phyloP scores from a whole-genome alignment of 345 rosid genomes.

The Excoecaria cochinchinensis region DNA sequence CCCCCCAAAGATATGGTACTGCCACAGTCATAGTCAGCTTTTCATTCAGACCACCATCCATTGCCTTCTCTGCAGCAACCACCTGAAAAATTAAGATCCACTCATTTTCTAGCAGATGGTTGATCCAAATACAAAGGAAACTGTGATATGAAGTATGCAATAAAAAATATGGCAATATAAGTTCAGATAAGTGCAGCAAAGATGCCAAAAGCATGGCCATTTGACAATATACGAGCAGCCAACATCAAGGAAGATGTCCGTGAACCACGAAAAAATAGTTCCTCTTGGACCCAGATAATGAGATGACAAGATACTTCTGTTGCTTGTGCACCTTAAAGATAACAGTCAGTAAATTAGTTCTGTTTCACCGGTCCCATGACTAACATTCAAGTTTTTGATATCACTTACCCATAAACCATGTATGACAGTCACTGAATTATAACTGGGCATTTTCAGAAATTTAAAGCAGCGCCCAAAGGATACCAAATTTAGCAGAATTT shows the following conservation, averaged over 20 bases:
- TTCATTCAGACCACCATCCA: conserved; percentile 79
- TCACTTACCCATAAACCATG: too few relatives aligned
- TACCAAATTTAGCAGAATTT: not conserved
- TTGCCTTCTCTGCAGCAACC: conserved; percentile 76
- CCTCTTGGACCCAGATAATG: not conserved
- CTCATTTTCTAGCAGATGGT: not conserved
- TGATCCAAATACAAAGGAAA: not conserved
- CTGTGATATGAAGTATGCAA: not conserved
- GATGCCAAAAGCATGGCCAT: not conserved
- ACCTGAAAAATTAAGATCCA: conserved; percentile 37
- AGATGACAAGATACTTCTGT: not conserved
- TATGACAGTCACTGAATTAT: too few relatives aligned
- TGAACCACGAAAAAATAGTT: not conserved
- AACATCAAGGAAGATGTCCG: not conserved
- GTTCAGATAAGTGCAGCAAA: not conserved
- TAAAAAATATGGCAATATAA: conserved; percentile 9
- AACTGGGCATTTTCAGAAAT: not conserved
- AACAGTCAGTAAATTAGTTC: conserved; percentile 1
- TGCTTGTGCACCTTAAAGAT: not conserved
- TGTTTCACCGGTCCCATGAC: not conserved
- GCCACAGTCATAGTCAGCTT: conserved; percentile 89
- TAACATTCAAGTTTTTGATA: not conserved
- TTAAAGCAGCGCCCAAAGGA: not conserved
- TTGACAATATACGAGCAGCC: not conserved
- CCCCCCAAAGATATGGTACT: conserved; percentile 95